Evolutionary conservation across 176 grass and related monocot species (phyloP).

Genomic region (Metroxylon sagu): DNA sequence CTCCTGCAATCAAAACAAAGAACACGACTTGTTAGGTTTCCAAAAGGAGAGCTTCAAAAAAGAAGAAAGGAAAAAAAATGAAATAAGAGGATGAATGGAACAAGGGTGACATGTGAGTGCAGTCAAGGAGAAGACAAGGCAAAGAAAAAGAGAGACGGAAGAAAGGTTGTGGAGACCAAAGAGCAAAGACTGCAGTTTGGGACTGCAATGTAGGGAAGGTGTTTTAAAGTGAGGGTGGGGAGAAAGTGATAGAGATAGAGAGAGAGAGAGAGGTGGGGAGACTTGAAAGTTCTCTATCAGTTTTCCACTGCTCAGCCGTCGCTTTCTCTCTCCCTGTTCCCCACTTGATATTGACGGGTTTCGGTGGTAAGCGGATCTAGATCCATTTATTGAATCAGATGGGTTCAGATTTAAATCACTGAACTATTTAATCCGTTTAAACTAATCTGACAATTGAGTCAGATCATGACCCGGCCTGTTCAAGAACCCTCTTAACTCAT

Average conservation of each 20-base stretch:
- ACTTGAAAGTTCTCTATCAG: constrained; percentile 86
- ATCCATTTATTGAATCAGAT: too few species aligned
- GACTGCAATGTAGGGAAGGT: constrained; percentile 38
- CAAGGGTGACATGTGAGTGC: constrained; percentile 14
- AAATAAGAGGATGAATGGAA: not conserved
- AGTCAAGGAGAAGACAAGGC: constrained; percentile 37
- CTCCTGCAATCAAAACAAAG: constrained; percentile 43
- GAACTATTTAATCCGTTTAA: too few species aligned
- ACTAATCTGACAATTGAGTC: too few species aligned
- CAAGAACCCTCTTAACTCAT: too few species aligned
- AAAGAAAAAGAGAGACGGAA: constrained; percentile 7
- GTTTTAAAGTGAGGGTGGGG: constrained; percentile 58
- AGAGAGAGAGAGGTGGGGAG: constrained; percentile 39
- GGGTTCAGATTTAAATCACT: too few species aligned
- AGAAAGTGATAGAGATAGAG: constrained; percentile 27
- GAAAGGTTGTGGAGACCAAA: constrained; percentile 16
- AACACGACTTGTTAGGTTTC: not conserved
- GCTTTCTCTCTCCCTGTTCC: constrained; percentile 62
- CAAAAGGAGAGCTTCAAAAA: constrained; percentile 3
- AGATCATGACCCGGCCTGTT: too few species aligned
- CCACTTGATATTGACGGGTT: too few species aligned
- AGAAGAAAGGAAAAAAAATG: not conserved
- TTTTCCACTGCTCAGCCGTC: constrained; percentile 70
- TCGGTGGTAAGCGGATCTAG: too few species aligned
- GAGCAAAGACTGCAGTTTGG: constrained; percentile 63